Base-by-base conservation (phyloP, 345 rosid species). In the Gossypium australe region DNA sequence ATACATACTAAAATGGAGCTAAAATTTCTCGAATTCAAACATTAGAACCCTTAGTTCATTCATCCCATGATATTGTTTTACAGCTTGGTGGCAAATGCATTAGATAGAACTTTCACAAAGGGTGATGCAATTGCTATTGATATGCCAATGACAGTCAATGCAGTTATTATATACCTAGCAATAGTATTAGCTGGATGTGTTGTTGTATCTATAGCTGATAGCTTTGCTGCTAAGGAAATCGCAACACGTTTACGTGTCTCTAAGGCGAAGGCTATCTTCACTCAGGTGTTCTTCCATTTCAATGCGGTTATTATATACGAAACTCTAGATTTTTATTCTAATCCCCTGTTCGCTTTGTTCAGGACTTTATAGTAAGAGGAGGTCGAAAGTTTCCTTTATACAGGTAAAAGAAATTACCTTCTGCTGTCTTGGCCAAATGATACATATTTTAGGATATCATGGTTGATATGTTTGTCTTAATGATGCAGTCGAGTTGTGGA, bases 121-220 rank as follows among this genome's bases (percentile, higher is more conserved):
- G 98, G 97, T 57, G 98, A 92, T 64, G 83, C 96, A 9, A 84
- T 94, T 77, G 98, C 97, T 0, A 89, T 92, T n/a, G 92, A 90
- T 84, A 92, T 94, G 98, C 95, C 96, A 16, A 91, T 94, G 98
- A 92, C 94, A 13, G 88, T 87, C n/a, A 71, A 82, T 81, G 94
- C 97, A 7, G 96, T 94, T 74, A 80, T 92, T 57, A 90, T 92
- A 79, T 92, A 92, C 71, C 80, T 94, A 17, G 98, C 98, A 13
- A 89, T 91, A 75, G 79, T 94, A 49, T 81, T 91, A 7, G 95
- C 90, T 1, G 98, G 98, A 66, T 86, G 65, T 75, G 83, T 91
- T 58, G 98, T 88, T 74, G 97, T 92, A 77, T 94, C 98, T 47
- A 92, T 94, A 47, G 97, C 98, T 64, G 98, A 94, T 79, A 94